Evolutionary conservation across 768 basidiomycete species (phyloP), one percentile per base, ranked within the genome.

Genomic region (Thelephora ganbajun): DNA sequence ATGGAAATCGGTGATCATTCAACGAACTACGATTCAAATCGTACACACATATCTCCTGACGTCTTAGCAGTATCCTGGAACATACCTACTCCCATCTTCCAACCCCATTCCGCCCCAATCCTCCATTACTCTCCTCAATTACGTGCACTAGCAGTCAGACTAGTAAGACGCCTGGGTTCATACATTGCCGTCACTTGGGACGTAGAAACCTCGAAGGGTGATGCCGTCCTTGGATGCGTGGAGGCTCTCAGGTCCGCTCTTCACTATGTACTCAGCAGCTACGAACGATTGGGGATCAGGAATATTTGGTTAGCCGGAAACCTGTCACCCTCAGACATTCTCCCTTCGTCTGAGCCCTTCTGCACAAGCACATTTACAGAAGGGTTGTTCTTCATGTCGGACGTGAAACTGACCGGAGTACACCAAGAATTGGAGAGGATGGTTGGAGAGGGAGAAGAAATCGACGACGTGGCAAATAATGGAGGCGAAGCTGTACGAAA

Each of bases 171-270:
- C 16, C 48, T 64, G 0, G 53, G 54, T 1, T 66, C 71, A 0
- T 79, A 72, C 56, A 54, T 72, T 2, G 70, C 66, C 0, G 67
- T 81, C 6, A 73, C 79, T 53, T 81, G 76, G 77, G 62, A 72
- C 18, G 74, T 74, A 66, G 76, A 79, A 51, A 71, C 66, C 13
- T 62, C 78, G 46, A 56, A 69, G 0, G 56, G 65, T 0, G 59
- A 62, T 16, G 55, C 64, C 34, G 62, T 79, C 6, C 58, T 63
- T 0, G 66, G 68, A 35, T 80, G 79, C 54, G 74, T 74, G 0
- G 61, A 67, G 42, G 67, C 69, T 0, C 65, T 81, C 39, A 63
- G 79, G 35, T 64, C 67, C 39, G 61, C 64, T 5, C 62, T 80
- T 22, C 52, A 56, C 1, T 49, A 57, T 11, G 46, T 69, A n/a